phyloP scores from a whole-genome alignment of 352 stramenopile genomes.

The Elongisporangium anandrum region DNA sequence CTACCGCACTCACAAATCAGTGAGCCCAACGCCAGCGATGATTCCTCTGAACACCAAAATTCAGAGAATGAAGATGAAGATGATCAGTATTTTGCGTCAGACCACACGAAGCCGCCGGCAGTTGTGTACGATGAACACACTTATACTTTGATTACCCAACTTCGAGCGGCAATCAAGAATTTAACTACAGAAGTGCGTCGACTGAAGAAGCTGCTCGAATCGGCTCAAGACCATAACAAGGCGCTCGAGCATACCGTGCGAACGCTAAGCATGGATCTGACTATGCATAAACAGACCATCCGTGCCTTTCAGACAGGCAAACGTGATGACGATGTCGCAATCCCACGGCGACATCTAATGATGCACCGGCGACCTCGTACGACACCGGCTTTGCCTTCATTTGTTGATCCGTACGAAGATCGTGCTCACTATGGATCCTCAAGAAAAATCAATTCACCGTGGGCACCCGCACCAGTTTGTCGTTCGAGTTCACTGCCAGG shows the following conservation, averaged over 20 bases:
- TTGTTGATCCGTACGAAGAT: background rate
- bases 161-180: constrained; percentile 45
- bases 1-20: background rate
- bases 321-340: background rate
- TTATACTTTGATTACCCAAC: constrained; percentile 41
- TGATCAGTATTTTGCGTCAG: background rate
- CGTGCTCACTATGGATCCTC: background rate
- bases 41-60: background rate
- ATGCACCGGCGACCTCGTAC: background rate
- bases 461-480: background rate
- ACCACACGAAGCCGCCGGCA: constrained; percentile 9
- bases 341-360: background rate
- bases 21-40: background rate
- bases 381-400: background rate
- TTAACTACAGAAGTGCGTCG: constrained; percentile 40
- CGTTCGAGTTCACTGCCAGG: background rate
- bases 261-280: constrained; percentile 34
- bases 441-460: background rate
- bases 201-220: constrained; percentile 39
- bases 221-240: constrained; percentile 49
- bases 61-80: constrained; percentile 2
- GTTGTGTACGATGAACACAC: constrained; percentile 50
- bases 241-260: constrained; percentile 32
- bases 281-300: constrained; percentile 50
- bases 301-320: constrained; percentile 13